Evolutionary conservation across 768 basidiomycete genomes (phyloP).

Genomic region (Tylopilus sp.): DNA sequence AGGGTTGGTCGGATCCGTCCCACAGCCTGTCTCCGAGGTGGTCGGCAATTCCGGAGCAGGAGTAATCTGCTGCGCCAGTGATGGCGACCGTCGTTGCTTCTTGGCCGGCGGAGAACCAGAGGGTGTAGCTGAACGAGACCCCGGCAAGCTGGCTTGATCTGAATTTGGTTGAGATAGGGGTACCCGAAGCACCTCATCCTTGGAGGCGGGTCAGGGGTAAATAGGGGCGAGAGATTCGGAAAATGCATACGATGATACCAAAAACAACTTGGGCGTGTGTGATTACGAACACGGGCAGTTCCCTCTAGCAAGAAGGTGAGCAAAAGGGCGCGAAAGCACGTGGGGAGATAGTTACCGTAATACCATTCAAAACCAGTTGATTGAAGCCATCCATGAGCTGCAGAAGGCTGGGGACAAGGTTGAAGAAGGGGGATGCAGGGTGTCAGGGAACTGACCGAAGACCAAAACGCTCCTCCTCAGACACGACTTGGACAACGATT

Average conservation of each 20-base stretch:
- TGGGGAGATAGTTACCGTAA: slow-evolving; percentile 43
- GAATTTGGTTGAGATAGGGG: slow-evolving; percentile 1
- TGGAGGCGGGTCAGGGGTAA: slow-evolving; percentile 1
- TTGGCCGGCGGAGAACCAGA: slow-evolving; percentile 26
- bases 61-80: slow-evolving; percentile 15
- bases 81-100: slow-evolving; percentile 22
- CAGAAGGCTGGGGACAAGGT: slow-evolving; percentile 49
- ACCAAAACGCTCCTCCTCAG: slow-evolving; percentile 75
- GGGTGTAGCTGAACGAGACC: slow-evolving; percentile 17
- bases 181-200: slow-evolving; percentile 51
- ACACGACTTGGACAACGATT: slow-evolving; percentile 46
- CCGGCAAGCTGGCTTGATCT: background rate
- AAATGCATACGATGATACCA: slow-evolving; percentile 64
- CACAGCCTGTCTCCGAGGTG: background rate
- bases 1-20: background rate
- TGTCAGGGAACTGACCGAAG: slow-evolving; percentile 47
- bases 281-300: slow-evolving; percentile 81
- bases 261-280: slow-evolving; percentile 60
- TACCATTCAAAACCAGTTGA: slow-evolving; percentile 44
- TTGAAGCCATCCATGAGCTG: slow-evolving; percentile 69
- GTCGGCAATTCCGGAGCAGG: background rate
- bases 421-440: background rate
- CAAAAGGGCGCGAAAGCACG: background rate
- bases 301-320: slow-evolving; percentile 47
- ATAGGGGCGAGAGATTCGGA: background rate